Evolutionary conservation across 2,329 filamentous ascomycete species (phyloP).

Genomic region (Nectriaceae sp.): DNA sequence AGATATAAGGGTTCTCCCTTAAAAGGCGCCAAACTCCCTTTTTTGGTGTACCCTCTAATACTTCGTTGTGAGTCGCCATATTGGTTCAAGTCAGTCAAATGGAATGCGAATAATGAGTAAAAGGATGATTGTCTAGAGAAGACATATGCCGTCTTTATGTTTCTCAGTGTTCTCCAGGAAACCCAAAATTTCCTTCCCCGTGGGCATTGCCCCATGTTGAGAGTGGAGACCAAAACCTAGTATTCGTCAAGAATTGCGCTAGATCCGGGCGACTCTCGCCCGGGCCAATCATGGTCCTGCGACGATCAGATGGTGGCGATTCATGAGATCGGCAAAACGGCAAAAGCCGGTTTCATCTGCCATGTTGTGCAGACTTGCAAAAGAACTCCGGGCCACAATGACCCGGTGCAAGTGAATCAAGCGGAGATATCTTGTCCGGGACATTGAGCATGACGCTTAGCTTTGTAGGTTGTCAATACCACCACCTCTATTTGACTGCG

Average conservation of each 20-base stretch:
- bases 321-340: not conserved
- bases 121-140: not conserved
- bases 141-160: not conserved
- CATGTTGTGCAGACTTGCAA: too few species aligned
- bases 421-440: not conserved
- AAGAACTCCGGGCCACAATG: not conserved
- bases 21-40: conserved; percentile 30
- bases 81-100: not conserved
- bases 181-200: not conserved
- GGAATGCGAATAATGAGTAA: not conserved
- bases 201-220: not conserved
- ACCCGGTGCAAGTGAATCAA: not conserved
- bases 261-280: conserved; percentile 5
- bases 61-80: conserved; percentile 2
- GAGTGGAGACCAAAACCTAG: not conserved
- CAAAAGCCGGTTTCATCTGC: not conserved
- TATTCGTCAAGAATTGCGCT: not conserved
- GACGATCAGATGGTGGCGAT: not conserved
- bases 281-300: conserved; percentile 2
- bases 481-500: too few species aligned
- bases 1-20: conserved; percentile 44
- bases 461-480: too few species aligned
- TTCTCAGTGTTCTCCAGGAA: not conserved
- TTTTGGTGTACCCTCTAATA: conserved; percentile 1
- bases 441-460: too few species aligned